phyloP scores from a whole-genome alignment of 2,329 filamentous ascomycete species.

The Aspergillus fischeri region DNA sequence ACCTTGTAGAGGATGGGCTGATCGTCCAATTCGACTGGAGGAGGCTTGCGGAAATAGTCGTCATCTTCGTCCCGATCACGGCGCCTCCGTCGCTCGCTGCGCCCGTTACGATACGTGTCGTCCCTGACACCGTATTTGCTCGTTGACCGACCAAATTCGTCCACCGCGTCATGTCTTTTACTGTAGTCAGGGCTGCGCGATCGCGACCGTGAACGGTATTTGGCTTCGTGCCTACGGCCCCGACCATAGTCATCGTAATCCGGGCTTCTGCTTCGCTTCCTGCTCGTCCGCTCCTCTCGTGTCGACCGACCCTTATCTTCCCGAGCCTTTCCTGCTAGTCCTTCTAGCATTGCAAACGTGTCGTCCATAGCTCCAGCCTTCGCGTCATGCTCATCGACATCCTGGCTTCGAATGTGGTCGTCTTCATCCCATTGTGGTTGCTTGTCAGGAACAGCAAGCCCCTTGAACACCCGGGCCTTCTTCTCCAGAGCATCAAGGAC shows the following conservation, averaged over 20 bases:
- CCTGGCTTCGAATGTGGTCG: constrained; percentile 33
- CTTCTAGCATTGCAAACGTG: constrained; percentile 87
- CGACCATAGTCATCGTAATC: constrained; percentile 48
- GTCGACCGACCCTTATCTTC: constrained; percentile 29
- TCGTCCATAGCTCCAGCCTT: constrained; percentile 76
- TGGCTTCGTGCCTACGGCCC: constrained; percentile 41
- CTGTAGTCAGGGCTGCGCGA: constrained; percentile 44
- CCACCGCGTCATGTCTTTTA: constrained; percentile 50
- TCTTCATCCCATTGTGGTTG: constrained; percentile 54
- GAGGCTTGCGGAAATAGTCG: constrained; percentile 61
- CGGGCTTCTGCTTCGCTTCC: constrained; percentile 54
- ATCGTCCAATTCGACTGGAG: constrained; percentile 74
- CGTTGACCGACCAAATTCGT: constrained; percentile 55
- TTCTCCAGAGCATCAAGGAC: constrained; percentile 53
- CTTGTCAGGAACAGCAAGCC: constrained; percentile 80
- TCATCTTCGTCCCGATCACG: constrained; percentile 43
- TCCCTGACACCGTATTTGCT: constrained; percentile 37
- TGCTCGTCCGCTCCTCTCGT: constrained; percentile 36
- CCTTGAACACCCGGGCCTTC: constrained; percentile 86
- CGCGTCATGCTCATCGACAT: constrained; percentile 33
- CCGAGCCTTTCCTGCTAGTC: constrained; percentile 65
- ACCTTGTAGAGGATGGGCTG: constrained; percentile 77
- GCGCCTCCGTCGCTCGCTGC: constrained; percentile 41
- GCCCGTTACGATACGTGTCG: constrained; percentile 39
- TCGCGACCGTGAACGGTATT: constrained; percentile 48